Evolutionary conservation across 2,329 filamentous ascomycete species (phyloP).

Genomic region (Colletotrichum cereale): DNA sequence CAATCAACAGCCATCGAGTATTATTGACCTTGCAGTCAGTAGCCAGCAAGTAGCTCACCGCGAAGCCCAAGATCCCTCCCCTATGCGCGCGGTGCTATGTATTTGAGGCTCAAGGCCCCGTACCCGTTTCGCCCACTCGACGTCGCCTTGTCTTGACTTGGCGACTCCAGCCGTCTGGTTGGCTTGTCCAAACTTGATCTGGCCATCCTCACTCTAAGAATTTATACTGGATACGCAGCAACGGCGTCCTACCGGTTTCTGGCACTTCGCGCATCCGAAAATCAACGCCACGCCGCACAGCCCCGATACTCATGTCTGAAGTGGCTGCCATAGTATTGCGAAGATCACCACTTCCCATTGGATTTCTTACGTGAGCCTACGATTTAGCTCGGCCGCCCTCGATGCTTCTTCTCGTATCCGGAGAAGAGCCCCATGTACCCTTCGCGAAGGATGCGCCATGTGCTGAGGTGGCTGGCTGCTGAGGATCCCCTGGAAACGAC

Average conservation of each 20-base stretch:
- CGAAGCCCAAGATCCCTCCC: no score
- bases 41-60: background rate
- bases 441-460: constrained; percentile 20
- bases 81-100: background rate
- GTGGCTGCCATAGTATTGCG: constrained; percentile 11
- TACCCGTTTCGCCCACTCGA: background rate
- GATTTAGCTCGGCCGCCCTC: constrained; percentile 1
- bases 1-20: no score
- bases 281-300: constrained; percentile 30
- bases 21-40: background rate
- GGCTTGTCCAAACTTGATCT: background rate
- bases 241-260: background rate
- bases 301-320: constrained; percentile 12
- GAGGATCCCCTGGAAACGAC: constrained; percentile 28
- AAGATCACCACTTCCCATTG: constrained; percentile 3
- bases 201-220: background rate
- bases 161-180: background rate
- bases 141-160: constrained; percentile 3
- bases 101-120: constrained; percentile 8
- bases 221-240: background rate
- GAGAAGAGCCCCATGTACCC: background rate
- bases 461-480: constrained; percentile 32
- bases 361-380: constrained; percentile 36
- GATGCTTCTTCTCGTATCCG: constrained; percentile 30
- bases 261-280: constrained; percentile 18